Evolutionary conservation across 75 land plant species (phyloP).

Genomic region (Isoetes taiwanensis): DNA sequence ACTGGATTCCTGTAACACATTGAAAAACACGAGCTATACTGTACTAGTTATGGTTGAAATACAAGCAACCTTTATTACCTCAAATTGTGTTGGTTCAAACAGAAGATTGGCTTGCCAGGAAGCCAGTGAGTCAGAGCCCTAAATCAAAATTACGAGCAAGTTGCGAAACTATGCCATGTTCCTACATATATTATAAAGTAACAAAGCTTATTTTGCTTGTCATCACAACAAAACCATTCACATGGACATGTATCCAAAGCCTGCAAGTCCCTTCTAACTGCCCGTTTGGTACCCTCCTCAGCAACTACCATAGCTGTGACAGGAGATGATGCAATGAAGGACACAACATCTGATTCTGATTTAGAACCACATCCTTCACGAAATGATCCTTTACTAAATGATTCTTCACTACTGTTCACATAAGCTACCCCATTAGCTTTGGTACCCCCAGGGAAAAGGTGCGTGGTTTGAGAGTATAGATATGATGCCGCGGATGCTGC

Average conservation of each 20-base stretch:
- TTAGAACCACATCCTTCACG: slow-evolving; percentile 9
- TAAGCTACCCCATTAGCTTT: background rate
- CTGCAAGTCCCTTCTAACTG: slow-evolving; percentile 49
- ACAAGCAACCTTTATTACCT: too few relatives aligned
- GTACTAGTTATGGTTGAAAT: background rate
- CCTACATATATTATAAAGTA: slow-evolving; percentile 63
- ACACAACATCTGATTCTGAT: slow-evolving; percentile 21
- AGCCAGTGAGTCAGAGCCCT: slow-evolving; percentile 87
- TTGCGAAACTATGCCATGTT: background rate
- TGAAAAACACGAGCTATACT: background rate
- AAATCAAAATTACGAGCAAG: too few relatives aligned
- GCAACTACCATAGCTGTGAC: slow-evolving; percentile 62
- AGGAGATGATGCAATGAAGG: slow-evolving; percentile 32
- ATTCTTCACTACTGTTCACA: background rate
- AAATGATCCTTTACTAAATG: background rate
- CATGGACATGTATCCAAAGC: slow-evolving; percentile 54
- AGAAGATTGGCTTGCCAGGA: slow-evolving; percentile 94
- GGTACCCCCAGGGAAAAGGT: slow-evolving; percentile 24
- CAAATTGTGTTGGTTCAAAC: slow-evolving; percentile 78
- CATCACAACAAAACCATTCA: slow-evolving; percentile 89
- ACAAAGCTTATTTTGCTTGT: slow-evolving; percentile 37
- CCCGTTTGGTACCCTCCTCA: slow-evolving; percentile 62
- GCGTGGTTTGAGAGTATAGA: slow-evolving; percentile 42
- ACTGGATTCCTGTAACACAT: slow-evolving; percentile 31
- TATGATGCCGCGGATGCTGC: slow-evolving; percentile 73